Conservation (phyloP, 139 green algal genomes). For the Pleodorina starrii region DNA sequence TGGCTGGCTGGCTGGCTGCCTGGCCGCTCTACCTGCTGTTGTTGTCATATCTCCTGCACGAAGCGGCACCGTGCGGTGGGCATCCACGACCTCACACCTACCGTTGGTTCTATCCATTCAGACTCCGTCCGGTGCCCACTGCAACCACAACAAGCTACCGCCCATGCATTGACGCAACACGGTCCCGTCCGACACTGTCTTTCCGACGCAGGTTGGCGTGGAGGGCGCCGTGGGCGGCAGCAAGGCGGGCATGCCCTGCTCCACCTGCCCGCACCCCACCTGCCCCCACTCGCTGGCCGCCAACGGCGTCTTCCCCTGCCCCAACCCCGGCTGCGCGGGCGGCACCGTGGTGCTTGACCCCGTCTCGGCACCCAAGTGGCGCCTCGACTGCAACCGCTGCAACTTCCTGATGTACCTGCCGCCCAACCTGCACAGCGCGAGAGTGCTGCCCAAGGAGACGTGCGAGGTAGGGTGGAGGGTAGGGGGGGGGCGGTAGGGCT, state of each 20-base stretch:
- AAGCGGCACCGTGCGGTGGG: too few species aligned
- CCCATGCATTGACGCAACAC: too few species aligned
- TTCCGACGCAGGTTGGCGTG: conserved; percentile 45
- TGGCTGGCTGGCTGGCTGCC: too few species aligned
- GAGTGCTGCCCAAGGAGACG: conserved; percentile 63
- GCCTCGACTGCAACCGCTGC: conserved; percentile 89
- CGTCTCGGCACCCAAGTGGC: conserved; percentile 81
- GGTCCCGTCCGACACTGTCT: too few species aligned
- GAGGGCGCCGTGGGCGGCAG: conserved; percentile 52
- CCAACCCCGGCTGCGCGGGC: conserved; percentile 63
- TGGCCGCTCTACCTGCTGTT: too few species aligned
- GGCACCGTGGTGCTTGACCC: conserved; percentile 86
- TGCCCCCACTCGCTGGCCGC: conserved; percentile 75
- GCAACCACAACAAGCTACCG: too few species aligned
- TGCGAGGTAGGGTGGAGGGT: conserved; percentile 69
- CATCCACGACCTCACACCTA: too few species aligned
- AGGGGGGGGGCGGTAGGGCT: neutral
- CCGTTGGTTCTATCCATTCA: too few species aligned
- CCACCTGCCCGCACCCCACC: conserved; percentile 82
- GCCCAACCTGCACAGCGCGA: conserved; percentile 75
- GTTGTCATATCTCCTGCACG: too few species aligned
- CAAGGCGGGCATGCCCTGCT: conserved; percentile 87
- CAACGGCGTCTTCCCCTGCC: conserved; percentile 68
- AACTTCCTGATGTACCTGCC: conserved; percentile 90
- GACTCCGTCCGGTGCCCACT: too few species aligned